Evolutionary conservation across 805 yeast genomes (phyloP), one percentile per base, ranked within the genome.

Genomic region (Hermanozyma aechmeae): DNA sequence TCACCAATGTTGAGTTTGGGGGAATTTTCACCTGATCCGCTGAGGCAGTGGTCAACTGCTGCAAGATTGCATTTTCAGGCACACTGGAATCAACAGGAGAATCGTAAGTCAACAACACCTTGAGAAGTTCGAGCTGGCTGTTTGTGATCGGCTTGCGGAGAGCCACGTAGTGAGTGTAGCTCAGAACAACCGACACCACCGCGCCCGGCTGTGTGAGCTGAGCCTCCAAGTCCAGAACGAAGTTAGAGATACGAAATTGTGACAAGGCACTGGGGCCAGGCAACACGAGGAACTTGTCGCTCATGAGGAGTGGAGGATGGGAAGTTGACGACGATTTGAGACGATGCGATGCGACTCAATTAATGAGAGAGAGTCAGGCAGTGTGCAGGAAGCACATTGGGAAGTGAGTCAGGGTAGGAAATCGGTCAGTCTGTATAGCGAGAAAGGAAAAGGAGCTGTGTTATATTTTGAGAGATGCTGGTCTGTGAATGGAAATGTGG

Each of bases 221-320:
- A 38, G 71, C 71, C 59, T 82, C 79, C 58, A 89, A 73, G 47
- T 78, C 84, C 40, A 73, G 65, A 41, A 74, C 65, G 59, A 87
- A 65, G 42, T 71, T 79, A 37, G 76, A 71, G 40, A 86, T 77
- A 61, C 97, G 74, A 58, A 89, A 89, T 28, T 72, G 71, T 29
- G 97, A 87, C 51, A 86, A 67, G 38, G 96, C 96, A 49, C 71
- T 72, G 27, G 96, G 94, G 34, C 98, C 98, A 26, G 95, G 79
- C 41, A 85, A 65, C 37, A 60, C 45, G 40, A 62, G 53, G 21
- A 11, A 18, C 8, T 18, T n/a, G n/a, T n/a, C n/a, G n/a, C n/a
- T n/a, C n/a, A n/a, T n/a, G n/a, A n/a, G n/a, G n/a, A n/a, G n/a
- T n/a, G n/a, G n/a, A n/a, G n/a, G n/a, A n/a, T n/a, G n/a, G n/a